These are phyloP conservation scores for Cydonia oblonga DNA, from an alignment of 331 rosid genomes.

Conservation along the genomic window DNA sequence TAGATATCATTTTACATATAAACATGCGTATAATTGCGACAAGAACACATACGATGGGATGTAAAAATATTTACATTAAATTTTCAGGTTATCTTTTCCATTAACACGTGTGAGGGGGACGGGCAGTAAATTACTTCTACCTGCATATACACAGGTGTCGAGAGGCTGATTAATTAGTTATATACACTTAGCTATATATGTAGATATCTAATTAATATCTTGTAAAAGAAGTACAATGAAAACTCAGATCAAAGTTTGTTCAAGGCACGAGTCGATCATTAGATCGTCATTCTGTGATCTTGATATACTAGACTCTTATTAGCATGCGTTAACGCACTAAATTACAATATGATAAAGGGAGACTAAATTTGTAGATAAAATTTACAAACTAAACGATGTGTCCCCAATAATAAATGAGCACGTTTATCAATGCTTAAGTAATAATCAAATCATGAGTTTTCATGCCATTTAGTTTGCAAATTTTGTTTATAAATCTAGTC, in stretches of 20 bases:
- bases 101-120: not conserved
- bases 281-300: not conserved
- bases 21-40: not conserved
- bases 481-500: too few relatives aligned
- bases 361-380: too few relatives aligned
- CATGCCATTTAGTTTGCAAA: too few relatives aligned
- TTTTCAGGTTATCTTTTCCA: not conserved
- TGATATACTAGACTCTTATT: too few relatives aligned
- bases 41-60: not conserved
- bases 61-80: not conserved
- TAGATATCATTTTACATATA: not conserved
- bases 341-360: too few relatives aligned
- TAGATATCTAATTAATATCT: not conserved
- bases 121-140: not conserved
- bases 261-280: not conserved
- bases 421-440: too few relatives aligned
- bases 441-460: too few relatives aligned
- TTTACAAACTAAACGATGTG: too few relatives aligned
- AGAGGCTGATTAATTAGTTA: too few relatives aligned
- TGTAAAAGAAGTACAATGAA: not conserved
- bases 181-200: not conserved
- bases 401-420: too few relatives aligned
- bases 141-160: not conserved
- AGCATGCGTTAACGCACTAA: not conserved
- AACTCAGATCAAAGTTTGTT: not conserved